A percentile compares a stretch with the other conserved stretches of the same genome.
phyloP scores from a whole-genome alignment of 495 filamentous ascomycete species.

The Chaetomium fimeti region DNA sequence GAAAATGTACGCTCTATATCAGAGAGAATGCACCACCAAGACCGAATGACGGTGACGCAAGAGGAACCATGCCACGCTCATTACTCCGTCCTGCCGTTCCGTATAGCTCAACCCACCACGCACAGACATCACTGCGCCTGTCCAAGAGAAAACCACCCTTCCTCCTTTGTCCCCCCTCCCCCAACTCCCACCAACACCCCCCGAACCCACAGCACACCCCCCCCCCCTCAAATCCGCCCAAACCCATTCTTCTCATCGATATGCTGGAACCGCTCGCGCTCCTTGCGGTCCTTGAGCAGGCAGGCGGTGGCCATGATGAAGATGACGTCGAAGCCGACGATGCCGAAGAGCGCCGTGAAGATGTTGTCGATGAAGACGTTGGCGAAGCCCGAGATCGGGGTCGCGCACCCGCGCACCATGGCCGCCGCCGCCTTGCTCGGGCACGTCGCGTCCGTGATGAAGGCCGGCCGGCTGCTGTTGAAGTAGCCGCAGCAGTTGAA shows the following conservation, averaged over 20 bases:
- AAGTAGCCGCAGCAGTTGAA: conserved; percentile 74
- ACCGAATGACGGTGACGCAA: not conserved
- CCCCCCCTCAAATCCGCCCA: conserved; percentile 35
- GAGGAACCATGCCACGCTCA: not conserved
- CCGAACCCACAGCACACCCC: not conserved
- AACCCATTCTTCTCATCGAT: conserved; percentile 70
- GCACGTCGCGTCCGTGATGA: conserved; percentile 60
- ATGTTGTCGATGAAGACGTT: conserved; percentile 68
- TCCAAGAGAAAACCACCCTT: not conserved
- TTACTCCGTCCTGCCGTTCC: not conserved
- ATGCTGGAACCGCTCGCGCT: conserved; percentile 64
- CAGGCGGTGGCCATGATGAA: conserved; percentile 65
- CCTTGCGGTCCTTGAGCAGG: conserved; percentile 69
- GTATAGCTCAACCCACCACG: no score
- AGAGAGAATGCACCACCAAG: not conserved
- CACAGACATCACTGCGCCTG: not conserved
- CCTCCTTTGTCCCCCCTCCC: no score
- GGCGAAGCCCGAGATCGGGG: conserved; percentile 59
- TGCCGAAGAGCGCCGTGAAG: conserved; percentile 73
- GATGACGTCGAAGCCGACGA: conserved; percentile 65
- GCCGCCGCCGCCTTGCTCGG: conserved; percentile 61
- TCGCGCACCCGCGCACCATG: conserved; percentile 62
- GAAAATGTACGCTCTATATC: not conserved
- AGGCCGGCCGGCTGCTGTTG: conserved; percentile 63
- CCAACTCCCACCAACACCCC: not conserved